Evolutionary conservation across 1,284 basidiomycete genomes (phyloP), one percentile per base, ranked within the genome.

Genomic region (Malassezia pachydermatis): DNA sequence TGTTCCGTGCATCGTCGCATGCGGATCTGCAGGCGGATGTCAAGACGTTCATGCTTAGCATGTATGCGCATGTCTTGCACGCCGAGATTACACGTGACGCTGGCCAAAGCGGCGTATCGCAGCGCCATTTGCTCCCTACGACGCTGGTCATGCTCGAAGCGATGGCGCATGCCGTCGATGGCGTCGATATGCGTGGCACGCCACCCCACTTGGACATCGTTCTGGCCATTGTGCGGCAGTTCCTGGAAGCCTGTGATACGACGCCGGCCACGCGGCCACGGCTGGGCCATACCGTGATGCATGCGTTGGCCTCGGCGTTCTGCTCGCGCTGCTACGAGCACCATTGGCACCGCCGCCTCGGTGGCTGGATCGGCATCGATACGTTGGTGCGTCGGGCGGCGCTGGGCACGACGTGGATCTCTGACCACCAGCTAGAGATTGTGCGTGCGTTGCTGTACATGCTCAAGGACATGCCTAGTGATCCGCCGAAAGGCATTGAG

Each of bases 401-500:
- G 19, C 75, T 94, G 22, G 81, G 80, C 58, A 42, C 54, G 44
- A 48, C 54, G 22, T 94, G 89, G 86, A 78, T 90, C 41, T 78
- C 80, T 54, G 88, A 94, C 48, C 83, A 88, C 39, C 86, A 94
- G 71, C 79, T 87, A 36, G 92, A 98, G 62, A 82, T 95, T 56
- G 81, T 90, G 42, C 83, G 90, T 37, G 89, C 86, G 4, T 78
- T 99, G 27, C 76, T 98, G 37, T 90, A 90, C 67, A 85, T 92
- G 55, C 77, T 99, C 41, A 96, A 98, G 70, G 92, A 98, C 69
- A 85, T 95, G 69, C 90, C 94, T 0, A 80, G 81, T 58, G 90
- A 98, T 59, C 79, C 89, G 34, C 86, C 88, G 0, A 80, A 80
- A 19, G 83, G 90, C 60, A 80, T 89, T 28, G 80, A 83, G 30